These are phyloP conservation scores for Vigna radiata DNA, from an alignment of 306 rosid genomes.

Conservation along the genomic window DNA sequence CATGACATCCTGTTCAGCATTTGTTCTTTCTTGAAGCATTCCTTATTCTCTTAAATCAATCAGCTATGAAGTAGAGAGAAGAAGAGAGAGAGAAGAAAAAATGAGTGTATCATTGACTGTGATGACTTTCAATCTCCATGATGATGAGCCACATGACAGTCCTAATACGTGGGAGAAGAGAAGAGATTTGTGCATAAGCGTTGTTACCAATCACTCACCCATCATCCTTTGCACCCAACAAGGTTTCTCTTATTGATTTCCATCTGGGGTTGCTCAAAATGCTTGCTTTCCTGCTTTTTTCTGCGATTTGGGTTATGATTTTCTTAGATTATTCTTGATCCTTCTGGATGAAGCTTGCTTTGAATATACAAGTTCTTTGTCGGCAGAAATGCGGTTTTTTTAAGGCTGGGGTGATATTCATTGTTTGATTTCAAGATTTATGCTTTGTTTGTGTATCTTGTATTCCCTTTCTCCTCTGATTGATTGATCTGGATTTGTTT, in stretches of 20 bases:
- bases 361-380: constrained; percentile 32
- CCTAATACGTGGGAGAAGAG: constrained; percentile 97
- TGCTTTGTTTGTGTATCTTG: constrained; percentile 21
- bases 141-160: constrained; percentile 81
- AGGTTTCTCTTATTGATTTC: constrained; percentile 56
- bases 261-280: constrained; percentile 48
- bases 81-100: constrained; percentile 38
- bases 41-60: constrained; percentile 25
- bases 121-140: constrained; percentile 97
- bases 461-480: not conserved
- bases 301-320: constrained; percentile 32
- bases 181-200: constrained; percentile 86
- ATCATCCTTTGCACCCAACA: constrained; percentile 92
- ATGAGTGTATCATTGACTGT: constrained; percentile 93
- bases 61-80: constrained; percentile 46
- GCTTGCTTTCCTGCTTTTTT: constrained; percentile 48
- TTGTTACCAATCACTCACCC: constrained; percentile 84
- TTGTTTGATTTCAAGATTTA: constrained; percentile 39
- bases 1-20: constrained; percentile 27
- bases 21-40: constrained; percentile 34
- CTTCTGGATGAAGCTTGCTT: constrained; percentile 41
- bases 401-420: not conserved
- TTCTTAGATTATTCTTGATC: constrained; percentile 42
- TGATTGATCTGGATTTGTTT: constrained; percentile 40
- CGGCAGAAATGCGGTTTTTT: constrained; percentile 16